These are phyloP conservation scores for Candida multigemmis DNA, from an alignment of 805 yeast genomes.

Conservation along the genomic window DNA sequence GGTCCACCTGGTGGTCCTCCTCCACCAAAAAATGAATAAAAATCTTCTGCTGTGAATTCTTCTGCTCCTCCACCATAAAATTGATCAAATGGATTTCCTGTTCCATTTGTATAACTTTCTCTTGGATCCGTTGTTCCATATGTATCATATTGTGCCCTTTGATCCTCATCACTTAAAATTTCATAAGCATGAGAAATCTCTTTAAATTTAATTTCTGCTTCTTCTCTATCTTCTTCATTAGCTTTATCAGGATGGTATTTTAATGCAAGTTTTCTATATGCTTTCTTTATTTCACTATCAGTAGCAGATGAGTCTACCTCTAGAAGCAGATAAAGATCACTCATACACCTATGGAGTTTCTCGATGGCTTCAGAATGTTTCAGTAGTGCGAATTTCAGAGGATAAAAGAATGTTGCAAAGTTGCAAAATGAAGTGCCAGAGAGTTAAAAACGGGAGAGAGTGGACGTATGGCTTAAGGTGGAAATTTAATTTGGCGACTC, in stretches of 20 bases:
- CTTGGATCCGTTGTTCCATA: constrained; percentile 36
- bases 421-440: too few species aligned
- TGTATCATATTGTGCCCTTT: constrained; percentile 49
- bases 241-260: constrained; percentile 87
- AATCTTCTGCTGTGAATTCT: constrained; percentile 63
- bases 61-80: constrained; percentile 26
- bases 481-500: too few species aligned
- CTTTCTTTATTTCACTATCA: constrained; percentile 65
- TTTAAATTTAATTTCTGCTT: constrained; percentile 73
- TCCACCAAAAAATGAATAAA: constrained; percentile 56
- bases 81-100: constrained; percentile 31
- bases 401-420: too few species aligned
- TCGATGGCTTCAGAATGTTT: too few species aligned
- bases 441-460: too few species aligned
- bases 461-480: too few species aligned
- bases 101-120: constrained; percentile 9
- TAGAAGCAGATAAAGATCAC: constrained; percentile 51
- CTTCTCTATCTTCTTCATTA: constrained; percentile 52
- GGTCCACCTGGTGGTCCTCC: constrained; percentile 22
- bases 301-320: constrained; percentile 64
- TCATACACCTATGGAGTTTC: constrained; percentile 5
- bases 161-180: constrained; percentile 60
- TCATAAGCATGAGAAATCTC: constrained; percentile 84
- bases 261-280: constrained; percentile 79
- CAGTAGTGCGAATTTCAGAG: too few species aligned